These are phyloP conservation scores for Paraglomus occultum DNA, from an alignment of 192 early-diverging fungal genomes.

Conservation along the genomic window DNA sequence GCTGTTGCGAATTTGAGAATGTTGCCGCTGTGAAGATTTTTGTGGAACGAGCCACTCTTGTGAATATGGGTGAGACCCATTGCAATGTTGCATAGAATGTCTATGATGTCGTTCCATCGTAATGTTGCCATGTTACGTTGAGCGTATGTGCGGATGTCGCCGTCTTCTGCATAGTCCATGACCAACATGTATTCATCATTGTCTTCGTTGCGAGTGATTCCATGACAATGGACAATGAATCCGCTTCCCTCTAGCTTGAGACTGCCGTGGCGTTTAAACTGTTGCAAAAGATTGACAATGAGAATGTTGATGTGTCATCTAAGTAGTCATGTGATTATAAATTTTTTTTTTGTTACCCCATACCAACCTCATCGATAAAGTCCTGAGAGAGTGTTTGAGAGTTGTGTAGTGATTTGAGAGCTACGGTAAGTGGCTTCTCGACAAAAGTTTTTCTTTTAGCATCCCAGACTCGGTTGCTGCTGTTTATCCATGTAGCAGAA, in stretches of 20 bases:
- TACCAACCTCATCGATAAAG: conserved; percentile 24
- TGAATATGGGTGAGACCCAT: conserved; percentile 17
- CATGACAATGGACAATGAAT: conserved; percentile 27
- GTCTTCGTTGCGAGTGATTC: conserved; percentile 2
- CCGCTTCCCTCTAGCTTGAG: conserved; percentile 24
- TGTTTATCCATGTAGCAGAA: conserved; percentile 24
- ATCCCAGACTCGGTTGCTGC: conserved; percentile 20
- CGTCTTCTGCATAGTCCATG: conserved; percentile 24
- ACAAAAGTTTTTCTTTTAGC: conserved; percentile 2
- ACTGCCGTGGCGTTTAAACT: conserved; percentile 28
- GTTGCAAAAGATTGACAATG: background rate
- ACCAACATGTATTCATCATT: conserved; percentile 26
- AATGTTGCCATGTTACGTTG: conserved; percentile 5
- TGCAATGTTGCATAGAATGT: conserved; percentile 23
- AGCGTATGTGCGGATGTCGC: conserved; percentile 12
- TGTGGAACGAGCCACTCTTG: conserved; percentile 23
- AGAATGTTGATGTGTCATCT: background rate
- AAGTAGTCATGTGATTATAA: background rate
- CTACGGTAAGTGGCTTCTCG: conserved; percentile 18
- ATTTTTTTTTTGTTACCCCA: too few relatives aligned
- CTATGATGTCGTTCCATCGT: conserved; percentile 19
- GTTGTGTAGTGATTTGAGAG: conserved; percentile 25
- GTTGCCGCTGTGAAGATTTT: conserved; percentile 22
- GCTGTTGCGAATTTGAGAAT: conserved; percentile 17
- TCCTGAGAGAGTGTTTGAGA: conserved; percentile 14